Evolutionary conservation across 371 early-diverging fungal genomes (phyloP), one percentile per base, ranked within the genome.

Genomic region (Mucor plumbeus): DNA sequence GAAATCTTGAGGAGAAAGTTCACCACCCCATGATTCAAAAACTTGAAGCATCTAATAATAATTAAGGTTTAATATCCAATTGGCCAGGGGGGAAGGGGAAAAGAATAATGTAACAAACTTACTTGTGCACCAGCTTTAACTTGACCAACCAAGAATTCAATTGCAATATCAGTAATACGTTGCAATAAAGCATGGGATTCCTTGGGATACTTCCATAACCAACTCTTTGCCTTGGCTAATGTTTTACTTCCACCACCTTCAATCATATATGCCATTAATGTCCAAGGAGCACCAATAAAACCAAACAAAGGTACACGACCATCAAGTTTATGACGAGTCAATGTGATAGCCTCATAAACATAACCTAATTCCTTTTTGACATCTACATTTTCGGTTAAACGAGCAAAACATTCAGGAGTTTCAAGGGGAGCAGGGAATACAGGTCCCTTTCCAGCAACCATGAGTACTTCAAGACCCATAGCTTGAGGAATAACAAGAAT

Each of bases 101-200:
- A 0, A 10, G 14, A 8, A 35, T 6, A 5, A 14, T 35, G 15
- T 33, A 50, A 15, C 44, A 26, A 26, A 26, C 26, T 61, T 80
- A 93, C 93, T 87, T 98, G 97, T 41, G 99, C 99, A 64, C 99
- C 99, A n/a, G 98, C 97, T 63, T 85, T 90, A n/a, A 94, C 94
- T 83, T 99, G 98, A 14, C 92, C 95, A 15, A 95, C 88, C 69
- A 97, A 85, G 75, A 92, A 97, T 40, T 90, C 89, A 11, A 96
- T 88, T 4, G 90, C 78, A 13, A 95, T 91, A 77, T 94, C 94
- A 0, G 96, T 93, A 21, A 96, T 87, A 40, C 87, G 85, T 60
- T 86, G 80, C 68, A 99, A 86, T 47, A 99, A 84, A 71, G 79
- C 81, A 61, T 96, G 93, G 11, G 91, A 85, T 44, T 81, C 92